A percentile compares a stretch with the other conserved stretches of the same genome.
phyloP scores from a whole-genome alignment of 352 stramenopile genomes.

The Thalassiosira pacifica region DNA sequence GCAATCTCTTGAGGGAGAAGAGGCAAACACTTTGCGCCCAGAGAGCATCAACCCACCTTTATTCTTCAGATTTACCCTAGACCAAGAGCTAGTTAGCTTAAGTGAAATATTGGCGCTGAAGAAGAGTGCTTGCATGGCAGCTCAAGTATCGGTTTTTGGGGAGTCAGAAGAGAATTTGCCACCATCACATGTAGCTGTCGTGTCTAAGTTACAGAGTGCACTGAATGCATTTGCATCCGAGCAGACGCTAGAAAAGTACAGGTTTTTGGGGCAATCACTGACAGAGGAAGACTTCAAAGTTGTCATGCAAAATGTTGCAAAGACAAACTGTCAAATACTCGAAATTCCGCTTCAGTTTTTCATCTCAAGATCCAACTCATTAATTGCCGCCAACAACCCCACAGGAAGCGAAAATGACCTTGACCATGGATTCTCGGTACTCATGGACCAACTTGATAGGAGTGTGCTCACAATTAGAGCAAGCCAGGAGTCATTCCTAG shows the following conservation, averaged over 20 bases:
- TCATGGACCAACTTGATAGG: constrained; percentile 65
- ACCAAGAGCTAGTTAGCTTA: constrained; percentile 54
- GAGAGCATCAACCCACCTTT: constrained; percentile 55
- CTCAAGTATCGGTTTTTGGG: constrained; percentile 69
- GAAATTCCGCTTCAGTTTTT: constrained; percentile 80
- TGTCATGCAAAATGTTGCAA: constrained; percentile 74
- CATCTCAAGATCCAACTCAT: constrained; percentile 67
- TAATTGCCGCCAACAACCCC: constrained; percentile 68
- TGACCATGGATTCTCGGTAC: constrained; percentile 67
- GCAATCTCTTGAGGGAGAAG: constrained; percentile 19
- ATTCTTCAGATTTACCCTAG: constrained; percentile 76
- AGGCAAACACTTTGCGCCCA: not conserved
- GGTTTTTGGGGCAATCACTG: constrained; percentile 47
- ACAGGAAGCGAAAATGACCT: constrained; percentile 72
- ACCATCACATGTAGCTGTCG: constrained; percentile 57
- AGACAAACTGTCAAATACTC: constrained; percentile 64
- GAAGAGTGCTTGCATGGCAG: constrained; percentile 62
- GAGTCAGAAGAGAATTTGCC: constrained; percentile 41
- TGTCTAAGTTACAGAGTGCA: constrained; percentile 65
- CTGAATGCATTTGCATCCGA: constrained; percentile 80
- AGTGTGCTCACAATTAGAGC: constrained; percentile 58
- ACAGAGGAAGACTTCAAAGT: constrained; percentile 64
- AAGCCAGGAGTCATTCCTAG: constrained; percentile 56
- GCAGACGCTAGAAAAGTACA: constrained; percentile 77
- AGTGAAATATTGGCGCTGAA: constrained; percentile 65